Evolutionary conservation across 331 rosid genomes (phyloP), one percentile per base, ranked within the genome.

Genomic region (Quercus lobata): DNA sequence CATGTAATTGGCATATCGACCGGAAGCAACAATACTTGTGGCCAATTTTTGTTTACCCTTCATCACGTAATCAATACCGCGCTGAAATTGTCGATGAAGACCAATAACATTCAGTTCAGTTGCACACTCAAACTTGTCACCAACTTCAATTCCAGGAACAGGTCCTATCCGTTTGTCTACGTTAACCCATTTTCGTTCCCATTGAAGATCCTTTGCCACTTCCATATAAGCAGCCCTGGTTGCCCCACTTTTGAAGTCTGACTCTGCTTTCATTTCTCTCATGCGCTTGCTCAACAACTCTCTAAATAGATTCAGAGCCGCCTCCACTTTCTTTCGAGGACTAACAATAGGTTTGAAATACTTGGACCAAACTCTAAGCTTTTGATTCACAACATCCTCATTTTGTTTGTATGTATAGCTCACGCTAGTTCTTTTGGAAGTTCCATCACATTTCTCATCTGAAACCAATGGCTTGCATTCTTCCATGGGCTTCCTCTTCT

Each of bases 21-120:
- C 30, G 0, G 91, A 70, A 0, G 65, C 88, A 1, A 91, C 89
- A 12, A 91, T 57, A 79, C 92, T 87, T 1, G 87, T 88, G 11
- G 92, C 95, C 37, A 85, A 46, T 0, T 29, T 58, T 25, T 29
- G 5, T 9, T 32, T 54, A 2, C 70, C 80, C 25, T 24, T 71
- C 56, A 53, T 57, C 73, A 82, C 41, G 69, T 44, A 88, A 80
- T 88, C 92, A 78, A 90, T 88, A 0, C 95, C 92, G 4, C 5
- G 5, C 54, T 0, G 2, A 56, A 65, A 62, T 2, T 73, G 85
- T 1, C 21, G 69, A 53, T 90, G 94, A 46, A 90, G 90, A 12
- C 94, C 94, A 35, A 84, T 60, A 1, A 86, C 71, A 55, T n/a
- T 5, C 24, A 90, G 84, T 65, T 84, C 92, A 60, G 58, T 21